phyloP scores from a whole-genome alignment of 371 early-diverging fungal species.

The Chytridiales sp. region DNA sequence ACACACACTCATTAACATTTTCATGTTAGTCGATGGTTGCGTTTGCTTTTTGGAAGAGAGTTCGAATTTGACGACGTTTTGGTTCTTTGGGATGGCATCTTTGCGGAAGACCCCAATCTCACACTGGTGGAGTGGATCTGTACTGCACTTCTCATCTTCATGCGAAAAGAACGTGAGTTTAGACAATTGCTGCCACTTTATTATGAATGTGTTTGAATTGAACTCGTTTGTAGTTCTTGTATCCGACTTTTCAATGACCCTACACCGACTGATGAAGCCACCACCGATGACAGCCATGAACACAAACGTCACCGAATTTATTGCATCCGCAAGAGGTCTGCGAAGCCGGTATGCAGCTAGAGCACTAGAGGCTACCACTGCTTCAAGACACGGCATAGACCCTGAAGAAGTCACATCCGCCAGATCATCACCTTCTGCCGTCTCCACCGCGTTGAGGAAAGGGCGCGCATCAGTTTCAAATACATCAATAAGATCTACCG shows the following conservation, averaged over 20 bases:
- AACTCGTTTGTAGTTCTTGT: constrained; percentile 56
- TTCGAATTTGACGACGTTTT: constrained; percentile 71
- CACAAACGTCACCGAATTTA: constrained; percentile 25
- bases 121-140: constrained; percentile 80
- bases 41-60: constrained; percentile 90
- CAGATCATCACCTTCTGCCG: too few species aligned
- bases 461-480: too few species aligned
- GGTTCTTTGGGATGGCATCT: constrained; percentile 85
- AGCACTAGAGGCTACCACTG: constrained; percentile 11
- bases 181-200: too few species aligned
- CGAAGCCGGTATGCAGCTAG: constrained; percentile 29
- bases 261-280: constrained; percentile 76
- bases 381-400: neutral
- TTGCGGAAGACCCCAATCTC: constrained; percentile 71
- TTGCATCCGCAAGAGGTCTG: constrained; percentile 28
- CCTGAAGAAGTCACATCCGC: neutral
- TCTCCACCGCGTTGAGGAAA: too few species aligned
- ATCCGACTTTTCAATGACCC: constrained; percentile 71
- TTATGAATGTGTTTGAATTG: neutral
- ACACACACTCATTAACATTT: neutral
- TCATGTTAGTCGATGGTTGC: constrained; percentile 76
- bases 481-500: neutral
- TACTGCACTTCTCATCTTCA: constrained; percentile 67
- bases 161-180: constrained; percentile 73
- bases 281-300: constrained; percentile 48